phyloP scores from a whole-genome alignment of 2,329 filamentous ascomycete genomes.

The Parascedosporium putredinis region DNA sequence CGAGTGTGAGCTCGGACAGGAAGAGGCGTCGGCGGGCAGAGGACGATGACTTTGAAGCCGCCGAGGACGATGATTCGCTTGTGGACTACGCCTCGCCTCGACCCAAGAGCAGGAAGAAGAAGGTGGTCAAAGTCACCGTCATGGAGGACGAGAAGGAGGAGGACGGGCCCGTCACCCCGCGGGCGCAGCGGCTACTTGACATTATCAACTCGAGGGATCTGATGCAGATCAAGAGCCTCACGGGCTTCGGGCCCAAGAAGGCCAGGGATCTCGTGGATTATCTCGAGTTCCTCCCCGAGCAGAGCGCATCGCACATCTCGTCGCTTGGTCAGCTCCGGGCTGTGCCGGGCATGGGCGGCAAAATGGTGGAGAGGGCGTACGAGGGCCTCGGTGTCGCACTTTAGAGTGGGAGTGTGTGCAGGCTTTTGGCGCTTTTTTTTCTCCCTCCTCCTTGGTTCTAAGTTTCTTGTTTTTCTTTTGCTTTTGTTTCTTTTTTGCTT shows the following conservation, averaged over 20 bases:
- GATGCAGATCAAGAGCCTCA: conserved; percentile 52
- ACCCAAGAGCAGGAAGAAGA: conserved; percentile 17
- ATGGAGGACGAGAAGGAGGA: conserved; percentile 32
- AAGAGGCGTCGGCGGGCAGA: conserved; percentile 20
- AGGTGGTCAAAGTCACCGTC: conserved; percentile 12
- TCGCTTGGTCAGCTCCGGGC: conserved; percentile 40
- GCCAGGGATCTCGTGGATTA: conserved; percentile 50
- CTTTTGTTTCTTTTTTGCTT: not conserved
- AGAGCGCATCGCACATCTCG: conserved; percentile 31
- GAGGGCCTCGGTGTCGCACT: conserved; percentile 28
- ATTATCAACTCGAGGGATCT: conserved; percentile 67
- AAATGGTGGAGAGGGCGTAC: conserved; percentile 46
- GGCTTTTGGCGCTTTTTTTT: no score
- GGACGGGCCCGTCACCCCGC: conserved; percentile 36
- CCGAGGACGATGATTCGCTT: conserved; percentile 28
- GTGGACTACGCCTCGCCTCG: conserved; percentile 17
- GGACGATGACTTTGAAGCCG: conserved; percentile 29
- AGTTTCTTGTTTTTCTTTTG: not conserved
- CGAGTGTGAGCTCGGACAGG: conserved; percentile 11
- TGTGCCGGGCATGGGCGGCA: conserved; percentile 47
- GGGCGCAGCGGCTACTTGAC: conserved; percentile 51
- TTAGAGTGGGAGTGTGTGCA: conserved; percentile 5
- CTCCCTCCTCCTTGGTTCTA: no score
- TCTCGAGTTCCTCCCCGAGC: conserved; percentile 34
- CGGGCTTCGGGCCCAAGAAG: conserved; percentile 64